Conservation (phyloP, 805 yeast species). For the Priceomyces fermenticarens region DNA sequence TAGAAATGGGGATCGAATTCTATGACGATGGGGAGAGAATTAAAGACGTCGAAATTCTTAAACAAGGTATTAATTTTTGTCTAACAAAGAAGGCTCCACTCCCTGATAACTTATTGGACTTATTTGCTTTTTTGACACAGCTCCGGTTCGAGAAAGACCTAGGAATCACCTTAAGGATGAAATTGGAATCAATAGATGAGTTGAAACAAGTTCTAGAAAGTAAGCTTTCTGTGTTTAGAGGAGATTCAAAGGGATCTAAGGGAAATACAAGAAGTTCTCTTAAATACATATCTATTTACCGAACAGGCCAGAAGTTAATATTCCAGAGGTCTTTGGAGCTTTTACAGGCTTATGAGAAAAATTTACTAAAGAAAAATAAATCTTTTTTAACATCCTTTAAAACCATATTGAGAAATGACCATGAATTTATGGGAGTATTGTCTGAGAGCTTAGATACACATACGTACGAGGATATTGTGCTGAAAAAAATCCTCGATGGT, state of each 20-base stretch:
- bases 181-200: constrained; percentile 2
- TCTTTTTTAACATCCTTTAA: constrained; percentile 3
- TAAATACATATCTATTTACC: constrained; percentile 2
- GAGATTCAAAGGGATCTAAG: not conserved
- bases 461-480: constrained; percentile 3
- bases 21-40: not conserved
- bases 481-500: constrained; percentile 1
- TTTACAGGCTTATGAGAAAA: constrained; percentile 7
- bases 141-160: constrained; percentile 3
- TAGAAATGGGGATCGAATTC: constrained; percentile 2
- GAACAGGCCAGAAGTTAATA: constrained; percentile 5
- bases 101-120: constrained; percentile 5
- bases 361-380: constrained; percentile 2
- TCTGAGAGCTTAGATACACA: not conserved
- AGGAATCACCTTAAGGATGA: constrained; percentile 7
- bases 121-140: constrained; percentile 6
- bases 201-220: constrained; percentile 3
- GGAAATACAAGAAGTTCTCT: not conserved
- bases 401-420: constrained; percentile 6
- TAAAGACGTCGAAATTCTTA: not conserved
- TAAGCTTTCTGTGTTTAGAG: constrained; percentile 2
- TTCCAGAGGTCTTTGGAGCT: constrained; percentile 5
- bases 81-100: not conserved
- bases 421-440: not conserved
- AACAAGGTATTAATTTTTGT: constrained; percentile 6